A percentile compares a stretch with the other conserved stretches of the same genome.
phyloP scores from a whole-genome alignment of 164 flowering plant species.

The Magnolia sinica region DNA sequence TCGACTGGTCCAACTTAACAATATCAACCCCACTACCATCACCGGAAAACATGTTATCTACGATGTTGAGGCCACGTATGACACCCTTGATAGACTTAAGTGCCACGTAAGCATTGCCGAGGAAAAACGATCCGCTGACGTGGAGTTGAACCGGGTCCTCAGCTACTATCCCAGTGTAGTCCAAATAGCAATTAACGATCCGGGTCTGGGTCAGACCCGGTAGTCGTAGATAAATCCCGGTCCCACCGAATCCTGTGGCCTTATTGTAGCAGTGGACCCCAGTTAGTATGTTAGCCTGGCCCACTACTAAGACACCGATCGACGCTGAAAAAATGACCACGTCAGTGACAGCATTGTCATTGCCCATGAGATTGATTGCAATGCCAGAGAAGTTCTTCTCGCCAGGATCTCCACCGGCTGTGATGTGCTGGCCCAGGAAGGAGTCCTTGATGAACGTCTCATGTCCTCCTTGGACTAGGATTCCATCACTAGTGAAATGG shows the following conservation, averaged over 20 bases:
- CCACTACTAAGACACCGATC: slow-evolving; percentile 55
- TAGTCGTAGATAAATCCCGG: slow-evolving; percentile 61
- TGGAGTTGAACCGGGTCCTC: slow-evolving; percentile 90
- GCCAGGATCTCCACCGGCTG: slow-evolving; percentile 62
- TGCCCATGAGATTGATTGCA: slow-evolving; percentile 58
- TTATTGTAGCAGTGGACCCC: slow-evolving; percentile 96
- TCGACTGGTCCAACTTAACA: slow-evolving; percentile 65
- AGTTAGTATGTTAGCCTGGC: slow-evolving; percentile 68
- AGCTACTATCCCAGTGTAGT: slow-evolving; percentile 82
- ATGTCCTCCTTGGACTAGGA: slow-evolving; percentile 63
- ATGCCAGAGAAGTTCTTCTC: slow-evolving; percentile 70
- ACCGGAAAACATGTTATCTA: slow-evolving; percentile 83
- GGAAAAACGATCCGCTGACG: slow-evolving; percentile 62
- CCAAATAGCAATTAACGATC: slow-evolving; percentile 73
- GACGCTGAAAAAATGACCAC: slow-evolving; percentile 76
- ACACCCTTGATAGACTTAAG: slow-evolving; percentile 70
- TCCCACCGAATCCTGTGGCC: slow-evolving; percentile 89
- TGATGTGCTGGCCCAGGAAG: slow-evolving; percentile 85
- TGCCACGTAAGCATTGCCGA: slow-evolving; percentile 65
- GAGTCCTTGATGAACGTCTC: slow-evolving; percentile 74
- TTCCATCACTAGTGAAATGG: slow-evolving; percentile 61
- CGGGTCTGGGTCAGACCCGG: slow-evolving; percentile 77
- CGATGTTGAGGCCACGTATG: slow-evolving; percentile 56
- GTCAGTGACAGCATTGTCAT: slow-evolving; percentile 78
- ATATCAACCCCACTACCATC: slow-evolving; percentile 47